Conservation (phyloP, 768 basidiomycete genomes). For the Phlebiopsis flavidoalba region DNA sequence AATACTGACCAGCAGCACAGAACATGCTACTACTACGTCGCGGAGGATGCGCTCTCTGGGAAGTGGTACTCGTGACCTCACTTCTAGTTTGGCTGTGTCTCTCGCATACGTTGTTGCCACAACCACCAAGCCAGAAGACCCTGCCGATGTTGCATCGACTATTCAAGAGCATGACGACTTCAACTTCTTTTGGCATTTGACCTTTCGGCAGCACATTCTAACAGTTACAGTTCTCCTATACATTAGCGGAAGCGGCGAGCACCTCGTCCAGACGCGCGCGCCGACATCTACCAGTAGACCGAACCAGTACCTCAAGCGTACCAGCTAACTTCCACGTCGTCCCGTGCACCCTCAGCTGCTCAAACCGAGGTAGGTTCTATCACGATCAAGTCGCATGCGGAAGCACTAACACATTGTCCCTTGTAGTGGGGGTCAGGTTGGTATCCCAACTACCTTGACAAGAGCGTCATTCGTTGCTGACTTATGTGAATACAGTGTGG, state of each 20-base stretch:
- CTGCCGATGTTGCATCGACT: constrained; percentile 21
- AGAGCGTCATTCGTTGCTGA: background rate
- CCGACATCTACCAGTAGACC: background rate
- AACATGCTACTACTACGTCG: constrained; percentile 27
- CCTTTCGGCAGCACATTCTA: constrained; percentile 19
- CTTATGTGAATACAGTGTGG: constrained; percentile 11
- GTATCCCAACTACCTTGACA: background rate
- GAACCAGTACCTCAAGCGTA: background rate
- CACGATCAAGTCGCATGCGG: background rate
- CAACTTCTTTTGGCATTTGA: constrained; percentile 24
- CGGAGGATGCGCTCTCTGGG: constrained; percentile 25
- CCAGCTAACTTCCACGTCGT: background rate
- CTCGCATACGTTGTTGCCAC: constrained; percentile 23
- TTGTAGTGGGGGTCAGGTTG: constrained; percentile 20
- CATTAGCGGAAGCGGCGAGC: constrained; percentile 8
- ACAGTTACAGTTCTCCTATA: constrained; percentile 17
- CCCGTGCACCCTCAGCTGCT: background rate
- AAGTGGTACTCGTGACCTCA: constrained; percentile 17
- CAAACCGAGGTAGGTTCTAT: constrained; percentile 17
- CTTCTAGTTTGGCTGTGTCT: constrained; percentile 15
- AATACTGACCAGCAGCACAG: constrained; percentile 3
- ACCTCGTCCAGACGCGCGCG: background rate
- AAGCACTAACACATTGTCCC: background rate
- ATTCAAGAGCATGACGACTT: constrained; percentile 25
- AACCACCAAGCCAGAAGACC: constrained; percentile 18